Percentiles rank a stretch among this genome's conserved stretches.
These are phyloP conservation scores for Torulaspora globosa DNA, from an alignment of 1,139 yeast genomes.

Conservation along the genomic window DNA sequence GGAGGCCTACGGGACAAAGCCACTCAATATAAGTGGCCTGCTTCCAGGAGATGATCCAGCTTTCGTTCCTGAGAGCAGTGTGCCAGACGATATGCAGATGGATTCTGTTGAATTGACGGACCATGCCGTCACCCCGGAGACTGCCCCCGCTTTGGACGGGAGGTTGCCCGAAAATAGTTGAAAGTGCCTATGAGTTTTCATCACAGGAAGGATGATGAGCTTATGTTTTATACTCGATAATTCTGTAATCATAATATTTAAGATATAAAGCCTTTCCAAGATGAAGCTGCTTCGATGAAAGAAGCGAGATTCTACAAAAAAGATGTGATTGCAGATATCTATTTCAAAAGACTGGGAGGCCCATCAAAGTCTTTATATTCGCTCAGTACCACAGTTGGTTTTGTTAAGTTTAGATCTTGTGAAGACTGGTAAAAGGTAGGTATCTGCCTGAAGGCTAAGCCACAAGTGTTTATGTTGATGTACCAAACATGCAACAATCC, in stretches of 20 bases:
- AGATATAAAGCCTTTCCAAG: not conserved
- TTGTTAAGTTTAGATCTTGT: no score
- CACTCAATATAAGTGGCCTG: constrained; percentile 16
- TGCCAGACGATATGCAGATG: constrained; percentile 1
- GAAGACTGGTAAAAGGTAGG: not conserved
- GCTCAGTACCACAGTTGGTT: no score
- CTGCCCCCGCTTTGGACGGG: not conserved
- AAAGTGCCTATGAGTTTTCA: not conserved
- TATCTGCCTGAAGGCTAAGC: not conserved
- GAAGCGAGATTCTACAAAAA: no score
- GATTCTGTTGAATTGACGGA: constrained; percentile 6
- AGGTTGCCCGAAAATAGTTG: not conserved
- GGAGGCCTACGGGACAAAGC: constrained; percentile 42
- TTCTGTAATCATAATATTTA: constrained; percentile 1
- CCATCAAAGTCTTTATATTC: no score
- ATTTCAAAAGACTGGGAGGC: no score
- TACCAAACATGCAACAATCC: no score
- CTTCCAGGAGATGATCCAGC: constrained; percentile 6
- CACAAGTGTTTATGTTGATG: no score
- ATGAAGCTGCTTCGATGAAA: no score
- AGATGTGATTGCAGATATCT: not conserved
- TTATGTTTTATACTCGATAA: not conserved
- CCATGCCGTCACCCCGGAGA: constrained; percentile 2
- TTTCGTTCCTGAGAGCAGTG: not conserved
- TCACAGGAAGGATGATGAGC: not conserved